Conservation (phyloP, 176 grass and related monocot species). For the Secale cereale region DNA sequence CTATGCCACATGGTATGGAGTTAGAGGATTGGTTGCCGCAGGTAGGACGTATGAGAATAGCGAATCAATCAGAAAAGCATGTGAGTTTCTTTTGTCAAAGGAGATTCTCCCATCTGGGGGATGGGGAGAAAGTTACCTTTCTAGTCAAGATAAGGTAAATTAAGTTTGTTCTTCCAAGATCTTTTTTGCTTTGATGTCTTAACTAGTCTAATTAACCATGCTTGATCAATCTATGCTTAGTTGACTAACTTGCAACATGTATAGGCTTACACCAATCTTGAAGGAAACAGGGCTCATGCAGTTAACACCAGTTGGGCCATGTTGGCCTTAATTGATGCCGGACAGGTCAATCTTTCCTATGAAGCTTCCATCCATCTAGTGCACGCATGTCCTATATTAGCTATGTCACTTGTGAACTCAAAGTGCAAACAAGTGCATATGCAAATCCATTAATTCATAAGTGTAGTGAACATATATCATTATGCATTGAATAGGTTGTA, state of each 20-base stretch:
- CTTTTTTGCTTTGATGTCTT: background rate
- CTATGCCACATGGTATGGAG: background rate
- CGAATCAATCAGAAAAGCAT: slow-evolving; percentile 46
- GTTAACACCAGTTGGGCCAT: slow-evolving; percentile 90
- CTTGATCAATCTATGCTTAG: too few relatives aligned
- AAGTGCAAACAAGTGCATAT: background rate
- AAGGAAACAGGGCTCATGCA: slow-evolving; percentile 67
- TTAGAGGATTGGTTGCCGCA: slow-evolving; percentile 43
- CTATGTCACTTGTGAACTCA: background rate
- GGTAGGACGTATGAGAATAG: slow-evolving; percentile 27
- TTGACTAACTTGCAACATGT: background rate
- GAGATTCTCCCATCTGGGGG: slow-evolving; percentile 11
- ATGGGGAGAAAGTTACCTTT: slow-evolving; percentile 70
- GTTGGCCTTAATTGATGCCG: slow-evolving; percentile 75
- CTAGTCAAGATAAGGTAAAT: slow-evolving; percentile 61
- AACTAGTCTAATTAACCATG: background rate
- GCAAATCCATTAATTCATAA: background rate
- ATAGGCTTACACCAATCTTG: slow-evolving; percentile 88
- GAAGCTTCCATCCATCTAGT: background rate
- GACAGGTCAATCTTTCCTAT: slow-evolving; percentile 46
- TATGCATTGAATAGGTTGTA: background rate
- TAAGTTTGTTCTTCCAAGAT: background rate
- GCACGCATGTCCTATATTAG: background rate
- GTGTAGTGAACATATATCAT: background rate
- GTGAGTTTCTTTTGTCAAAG: slow-evolving; percentile 55